Evolutionary conservation across 2,329 filamentous ascomycete genomes (phyloP).

Genomic region (Pyricularia sp.): DNA sequence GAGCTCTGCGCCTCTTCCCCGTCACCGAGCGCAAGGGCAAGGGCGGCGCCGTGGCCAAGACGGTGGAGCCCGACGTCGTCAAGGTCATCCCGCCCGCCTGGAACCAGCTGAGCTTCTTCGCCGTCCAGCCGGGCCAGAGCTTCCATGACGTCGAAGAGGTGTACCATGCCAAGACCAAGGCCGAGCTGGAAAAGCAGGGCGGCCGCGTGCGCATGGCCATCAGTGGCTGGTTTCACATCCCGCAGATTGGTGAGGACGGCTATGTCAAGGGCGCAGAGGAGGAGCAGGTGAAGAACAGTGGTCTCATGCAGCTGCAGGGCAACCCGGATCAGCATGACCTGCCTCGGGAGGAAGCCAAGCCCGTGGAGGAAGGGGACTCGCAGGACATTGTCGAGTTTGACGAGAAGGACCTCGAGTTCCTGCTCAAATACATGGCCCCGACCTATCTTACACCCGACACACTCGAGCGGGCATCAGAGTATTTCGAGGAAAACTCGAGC

Average conservation of each 20-base stretch:
- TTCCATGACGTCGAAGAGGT: slow-evolving; percentile 99
- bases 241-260: slow-evolving; percentile 86
- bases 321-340: slow-evolving; percentile 84
- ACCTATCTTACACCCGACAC: slow-evolving; percentile 90
- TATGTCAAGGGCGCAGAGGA: slow-evolving; percentile 84
- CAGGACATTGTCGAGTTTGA: slow-evolving; percentile 47
- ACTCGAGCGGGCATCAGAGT: slow-evolving; percentile 68
- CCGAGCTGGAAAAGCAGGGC: slow-evolving; percentile 55
- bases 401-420: slow-evolving; percentile 75
- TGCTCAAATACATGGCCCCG: slow-evolving; percentile 83
- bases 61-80: slow-evolving; percentile 68
- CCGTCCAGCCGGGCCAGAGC: slow-evolving; percentile 94
- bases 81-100: slow-evolving; percentile 88
- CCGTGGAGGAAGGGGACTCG: slow-evolving; percentile 25
- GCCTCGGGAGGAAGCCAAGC: slow-evolving; percentile 54
- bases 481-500: slow-evolving; percentile 67
- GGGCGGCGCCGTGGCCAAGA: slow-evolving; percentile 66
- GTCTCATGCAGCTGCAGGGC: slow-evolving; percentile 84
- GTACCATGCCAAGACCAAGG: slow-evolving; percentile 57
- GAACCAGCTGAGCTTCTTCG: slow-evolving; percentile 97
- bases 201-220: slow-evolving; percentile 91
- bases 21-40: slow-evolving; percentile 53
- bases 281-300: slow-evolving; percentile 79
- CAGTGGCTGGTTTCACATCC: slow-evolving; percentile 98
- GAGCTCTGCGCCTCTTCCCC: slow-evolving; percentile 81